A percentile compares a stretch with the other conserved stretches of the same genome.
These are phyloP conservation scores for Senna siamea DNA, from an alignment of 306 rosid species.

Conservation along the genomic window DNA sequence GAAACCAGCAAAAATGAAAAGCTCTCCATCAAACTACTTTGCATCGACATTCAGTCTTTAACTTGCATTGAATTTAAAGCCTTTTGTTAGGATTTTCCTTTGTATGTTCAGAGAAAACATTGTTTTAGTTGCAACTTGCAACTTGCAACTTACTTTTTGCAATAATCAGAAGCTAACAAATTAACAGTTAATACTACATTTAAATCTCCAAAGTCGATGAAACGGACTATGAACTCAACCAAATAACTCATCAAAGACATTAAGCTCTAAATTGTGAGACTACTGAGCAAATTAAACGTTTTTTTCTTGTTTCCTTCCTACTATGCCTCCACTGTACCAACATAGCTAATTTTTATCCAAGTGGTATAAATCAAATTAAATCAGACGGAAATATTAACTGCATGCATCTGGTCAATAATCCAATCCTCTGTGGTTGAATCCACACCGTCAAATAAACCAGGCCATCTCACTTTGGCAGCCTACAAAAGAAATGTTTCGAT, in stretches of 20 bases:
- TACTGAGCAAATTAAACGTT: constrained; percentile 22
- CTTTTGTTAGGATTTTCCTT: neutral
- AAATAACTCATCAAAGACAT: constrained; percentile 17
- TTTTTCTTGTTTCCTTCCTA: constrained; percentile 3
- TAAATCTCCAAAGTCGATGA: neutral
- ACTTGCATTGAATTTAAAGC: neutral
- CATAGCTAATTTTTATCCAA: constrained; percentile 7
- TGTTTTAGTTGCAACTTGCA: too few relatives aligned
- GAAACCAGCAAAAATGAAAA: neutral
- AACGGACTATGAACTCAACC: constrained; percentile 7
- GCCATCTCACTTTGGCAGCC: constrained; percentile 95
- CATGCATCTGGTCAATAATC: constrained; percentile 82
- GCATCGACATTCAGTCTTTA: constrained; percentile 11
- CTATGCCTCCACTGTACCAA: neutral
- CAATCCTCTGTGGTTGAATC: constrained; percentile 66
- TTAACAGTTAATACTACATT: constrained; percentile 1
- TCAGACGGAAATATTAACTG: constrained; percentile 46
- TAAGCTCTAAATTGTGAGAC: constrained; percentile 2
- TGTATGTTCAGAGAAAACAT: constrained; percentile 3
- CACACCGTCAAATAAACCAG: constrained; percentile 65
- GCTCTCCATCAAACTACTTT: neutral
- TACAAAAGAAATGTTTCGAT: constrained; percentile 27
- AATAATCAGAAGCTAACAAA: neutral
- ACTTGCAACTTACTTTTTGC: constrained; percentile 8
- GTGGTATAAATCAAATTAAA: constrained; percentile 23